Evolutionary conservation across 306 rosid species (phyloP).

Genomic region (Arachis hypogaea): DNA sequence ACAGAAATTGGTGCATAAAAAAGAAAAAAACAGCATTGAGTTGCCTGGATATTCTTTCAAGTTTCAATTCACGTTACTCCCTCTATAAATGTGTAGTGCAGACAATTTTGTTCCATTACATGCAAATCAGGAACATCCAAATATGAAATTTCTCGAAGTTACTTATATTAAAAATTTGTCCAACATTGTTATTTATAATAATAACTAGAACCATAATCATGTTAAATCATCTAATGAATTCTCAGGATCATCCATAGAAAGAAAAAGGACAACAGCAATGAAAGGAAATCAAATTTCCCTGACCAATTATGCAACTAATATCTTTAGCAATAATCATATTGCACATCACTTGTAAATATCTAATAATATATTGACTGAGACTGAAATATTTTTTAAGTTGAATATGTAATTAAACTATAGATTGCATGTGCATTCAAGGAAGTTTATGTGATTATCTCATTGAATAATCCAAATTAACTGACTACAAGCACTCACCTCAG

Average conservation of each 20-base stretch:
- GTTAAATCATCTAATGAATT: background rate
- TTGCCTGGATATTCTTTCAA: background rate
- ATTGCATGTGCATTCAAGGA: background rate
- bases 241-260: background rate
- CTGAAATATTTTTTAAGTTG: background rate
- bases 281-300: background rate
- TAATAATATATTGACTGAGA: background rate
- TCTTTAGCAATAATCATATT: conserved; percentile 10
- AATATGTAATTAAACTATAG: background rate
- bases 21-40: background rate
- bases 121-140: no score
- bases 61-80: background rate
- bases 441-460: conserved; percentile 11
- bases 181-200: no score
- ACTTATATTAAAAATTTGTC: no score
- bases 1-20: background rate
- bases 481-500: conserved; percentile 59
- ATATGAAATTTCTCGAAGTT: no score
- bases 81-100: no score
- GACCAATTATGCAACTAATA: background rate
- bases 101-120: no score
- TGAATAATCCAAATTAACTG: conserved; percentile 1
- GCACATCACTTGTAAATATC: background rate
- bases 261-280: background rate
- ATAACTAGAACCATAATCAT: background rate